Conservation (phyloP, 2,329 filamentous ascomycete species). For the Alternaria consortialis region DNA sequence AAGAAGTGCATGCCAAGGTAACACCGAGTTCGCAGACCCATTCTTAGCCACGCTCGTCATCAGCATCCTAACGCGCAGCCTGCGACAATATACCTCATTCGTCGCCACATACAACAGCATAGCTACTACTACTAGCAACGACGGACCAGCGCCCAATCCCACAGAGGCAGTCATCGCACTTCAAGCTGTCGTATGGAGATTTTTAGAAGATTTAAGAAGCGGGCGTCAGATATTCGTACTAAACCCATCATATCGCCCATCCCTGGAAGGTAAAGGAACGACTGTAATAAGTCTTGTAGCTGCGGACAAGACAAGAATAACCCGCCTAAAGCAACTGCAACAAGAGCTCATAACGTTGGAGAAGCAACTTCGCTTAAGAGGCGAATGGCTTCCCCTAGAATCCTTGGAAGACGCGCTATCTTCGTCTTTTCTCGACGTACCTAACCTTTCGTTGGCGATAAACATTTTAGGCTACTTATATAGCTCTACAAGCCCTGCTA, state of each 20-base stretch:
- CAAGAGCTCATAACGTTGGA: background rate
- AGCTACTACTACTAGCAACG: background rate
- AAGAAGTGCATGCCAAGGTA: background rate
- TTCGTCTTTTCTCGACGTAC: too few relatives aligned
- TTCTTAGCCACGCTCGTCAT: background rate
- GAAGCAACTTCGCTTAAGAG: too few relatives aligned
- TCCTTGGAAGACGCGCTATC: too few relatives aligned
- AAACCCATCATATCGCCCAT: background rate
- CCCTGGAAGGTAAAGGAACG: background rate
- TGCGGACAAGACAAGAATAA: background rate
- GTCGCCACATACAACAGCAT: background rate
- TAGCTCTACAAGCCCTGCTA: too few relatives aligned
- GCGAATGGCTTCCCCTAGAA: too few relatives aligned
- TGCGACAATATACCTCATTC: background rate
- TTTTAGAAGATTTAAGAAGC: background rate
- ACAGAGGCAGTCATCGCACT: slow-evolving; percentile 5
- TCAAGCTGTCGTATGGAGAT: background rate
- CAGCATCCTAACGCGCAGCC: background rate
- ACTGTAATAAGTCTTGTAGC: background rate
- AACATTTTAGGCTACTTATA: too few relatives aligned
- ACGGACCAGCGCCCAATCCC: background rate
- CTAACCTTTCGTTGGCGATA: too few relatives aligned
- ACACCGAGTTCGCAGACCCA: background rate
- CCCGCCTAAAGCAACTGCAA: background rate
- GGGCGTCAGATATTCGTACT: background rate